Conservation (phyloP, 305 asterid genomes). For the Nicotiana rustica region DNA sequence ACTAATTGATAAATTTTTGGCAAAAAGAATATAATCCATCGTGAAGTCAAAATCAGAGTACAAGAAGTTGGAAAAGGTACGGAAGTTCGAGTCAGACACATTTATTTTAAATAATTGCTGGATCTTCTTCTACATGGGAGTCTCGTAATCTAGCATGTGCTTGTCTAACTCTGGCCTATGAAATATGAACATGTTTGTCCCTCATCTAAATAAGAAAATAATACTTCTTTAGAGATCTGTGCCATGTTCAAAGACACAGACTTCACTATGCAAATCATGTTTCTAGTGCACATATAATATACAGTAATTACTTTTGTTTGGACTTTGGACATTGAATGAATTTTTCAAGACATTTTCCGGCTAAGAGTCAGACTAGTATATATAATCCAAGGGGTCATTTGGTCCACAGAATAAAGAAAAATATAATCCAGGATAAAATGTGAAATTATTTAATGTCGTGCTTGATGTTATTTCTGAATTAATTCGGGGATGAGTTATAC, state of each 20-base stretch:
- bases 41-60: not conserved
- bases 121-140: not conserved
- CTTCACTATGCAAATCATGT: not conserved
- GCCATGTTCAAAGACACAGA: conserved; percentile 11
- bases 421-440: too few species aligned
- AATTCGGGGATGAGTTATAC: too few species aligned
- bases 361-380: not conserved
- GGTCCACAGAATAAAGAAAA: not conserved
- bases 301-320: too few species aligned
- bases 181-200: not conserved
- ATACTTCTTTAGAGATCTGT: not conserved
- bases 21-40: not conserved
- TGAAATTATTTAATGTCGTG: too few species aligned
- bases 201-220: not conserved
- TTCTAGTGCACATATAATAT: too few species aligned
- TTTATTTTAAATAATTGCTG: not conserved
- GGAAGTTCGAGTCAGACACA: not conserved
- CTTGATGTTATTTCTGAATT: too few species aligned
- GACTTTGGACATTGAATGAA: too few species aligned
- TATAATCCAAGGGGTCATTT: not conserved
- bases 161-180: not conserved
- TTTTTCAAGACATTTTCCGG: not conserved
- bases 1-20: not conserved
- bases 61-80: conserved; percentile 27
- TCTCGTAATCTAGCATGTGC: conserved; percentile 6